Percentiles rank a stretch among this genome's conserved stretches.
phyloP scores from a whole-genome alignment of 1,139 yeast species.

The Scheffersomyces segobiensis region DNA sequence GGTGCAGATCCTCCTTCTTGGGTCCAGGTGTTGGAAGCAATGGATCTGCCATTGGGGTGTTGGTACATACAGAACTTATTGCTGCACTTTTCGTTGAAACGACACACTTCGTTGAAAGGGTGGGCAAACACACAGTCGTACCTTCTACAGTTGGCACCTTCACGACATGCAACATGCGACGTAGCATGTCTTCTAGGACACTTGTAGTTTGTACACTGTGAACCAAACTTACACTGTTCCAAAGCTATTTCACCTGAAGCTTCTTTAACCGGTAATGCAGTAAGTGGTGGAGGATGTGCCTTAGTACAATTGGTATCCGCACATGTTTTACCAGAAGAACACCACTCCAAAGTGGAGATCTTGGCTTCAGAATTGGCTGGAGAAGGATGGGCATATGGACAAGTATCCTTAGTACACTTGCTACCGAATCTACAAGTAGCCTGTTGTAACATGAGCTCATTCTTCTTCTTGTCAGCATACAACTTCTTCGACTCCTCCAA shows the following conservation, averaged over 20 bases:
- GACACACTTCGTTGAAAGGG: constrained; percentile 76
- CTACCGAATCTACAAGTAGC: constrained; percentile 75
- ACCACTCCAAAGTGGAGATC: constrained; percentile 72
- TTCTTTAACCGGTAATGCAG: constrained; percentile 28
- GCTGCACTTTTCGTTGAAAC: constrained; percentile 73
- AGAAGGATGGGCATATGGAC: constrained; percentile 91
- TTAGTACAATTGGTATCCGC: constrained; percentile 58
- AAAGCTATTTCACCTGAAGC: constrained; percentile 45
- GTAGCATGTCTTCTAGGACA: constrained; percentile 88
- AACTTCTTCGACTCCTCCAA: constrained; percentile 59
- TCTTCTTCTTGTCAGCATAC: constrained; percentile 41
- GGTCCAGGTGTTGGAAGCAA: constrained; percentile 44
- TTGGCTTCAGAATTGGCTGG: constrained; percentile 77
- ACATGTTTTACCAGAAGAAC: constrained; percentile 69
- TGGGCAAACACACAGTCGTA: constrained; percentile 81
- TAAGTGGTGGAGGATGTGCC: constrained; percentile 78
- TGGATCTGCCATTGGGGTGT: constrained; percentile 75
- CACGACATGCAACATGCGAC: constrained; percentile 72
- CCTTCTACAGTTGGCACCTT: constrained; percentile 74
- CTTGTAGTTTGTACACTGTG: constrained; percentile 69
- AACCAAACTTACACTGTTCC: constrained; percentile 81
- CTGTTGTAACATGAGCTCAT: constrained; percentile 14
- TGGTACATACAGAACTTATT: constrained; percentile 68
- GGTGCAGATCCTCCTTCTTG: constrained; percentile 11
- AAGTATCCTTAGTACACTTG: constrained; percentile 70